A percentile compares a stretch with the other conserved stretches of the same genome.
These are phyloP conservation scores for Nitzschia inconspicua DNA, from an alignment of 108 stramenopile species.

Conservation along the genomic window DNA sequence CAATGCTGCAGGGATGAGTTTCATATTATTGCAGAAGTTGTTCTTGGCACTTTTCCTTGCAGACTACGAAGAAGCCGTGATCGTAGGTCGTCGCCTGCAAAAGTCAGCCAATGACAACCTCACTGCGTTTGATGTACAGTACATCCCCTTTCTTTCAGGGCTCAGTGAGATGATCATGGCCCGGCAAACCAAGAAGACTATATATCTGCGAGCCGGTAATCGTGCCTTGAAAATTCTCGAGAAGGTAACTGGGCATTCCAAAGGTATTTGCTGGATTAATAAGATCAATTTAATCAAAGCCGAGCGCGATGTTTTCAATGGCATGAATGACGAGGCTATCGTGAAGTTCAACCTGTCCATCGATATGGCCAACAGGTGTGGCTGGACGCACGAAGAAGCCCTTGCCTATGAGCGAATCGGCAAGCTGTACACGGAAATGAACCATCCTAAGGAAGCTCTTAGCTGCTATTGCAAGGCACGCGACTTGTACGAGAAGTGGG, in stretches of 20 bases:
- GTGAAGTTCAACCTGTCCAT: conserved; percentile 4
- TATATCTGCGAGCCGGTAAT: not conserved
- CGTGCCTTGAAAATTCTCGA: conserved; percentile 2
- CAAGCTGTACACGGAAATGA: not conserved
- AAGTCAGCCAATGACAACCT: not conserved
- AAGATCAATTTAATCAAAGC: conserved; percentile 19
- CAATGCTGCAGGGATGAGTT: not conserved
- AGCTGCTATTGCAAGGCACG: conserved; percentile 3
- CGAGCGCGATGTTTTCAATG: not conserved
- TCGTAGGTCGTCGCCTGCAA: not conserved
- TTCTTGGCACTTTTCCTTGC: conserved; percentile 1
- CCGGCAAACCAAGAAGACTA: not conserved
- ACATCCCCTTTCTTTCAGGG: not conserved
- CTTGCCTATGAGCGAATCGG: conserved; percentile 18
- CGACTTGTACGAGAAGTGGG: conserved; percentile 16
- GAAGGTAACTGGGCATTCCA: not conserved
- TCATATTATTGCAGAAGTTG: not conserved
- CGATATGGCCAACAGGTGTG: conserved; percentile 1
- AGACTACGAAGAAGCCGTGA: not conserved
- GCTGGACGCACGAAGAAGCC: conserved; percentile 18
- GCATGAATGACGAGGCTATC: not conserved
- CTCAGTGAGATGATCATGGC: not conserved
- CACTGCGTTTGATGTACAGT: not conserved
- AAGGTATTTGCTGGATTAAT: conserved; percentile 5
- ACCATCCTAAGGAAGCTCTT: not conserved